Conservation (phyloP, 2,329 filamentous ascomycete species). For the Phaeosphaeria sp. region DNA sequence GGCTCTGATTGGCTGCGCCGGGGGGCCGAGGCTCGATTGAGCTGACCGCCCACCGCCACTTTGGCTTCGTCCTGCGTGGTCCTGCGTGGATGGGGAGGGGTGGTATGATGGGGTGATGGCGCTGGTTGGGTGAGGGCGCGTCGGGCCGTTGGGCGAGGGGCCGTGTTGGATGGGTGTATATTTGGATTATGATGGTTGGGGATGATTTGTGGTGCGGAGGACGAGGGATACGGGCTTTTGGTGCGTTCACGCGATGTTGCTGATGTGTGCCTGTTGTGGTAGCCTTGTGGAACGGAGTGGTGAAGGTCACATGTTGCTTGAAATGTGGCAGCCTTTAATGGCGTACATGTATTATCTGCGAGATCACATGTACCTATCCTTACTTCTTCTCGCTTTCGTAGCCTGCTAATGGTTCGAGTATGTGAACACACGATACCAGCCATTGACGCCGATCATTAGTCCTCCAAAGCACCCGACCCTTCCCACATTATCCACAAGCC, state of each 20-base stretch:
- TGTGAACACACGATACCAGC: not conserved
- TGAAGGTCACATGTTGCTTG: not conserved
- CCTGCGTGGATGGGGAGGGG: too few species aligned
- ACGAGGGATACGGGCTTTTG: not conserved
- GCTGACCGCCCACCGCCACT: not conserved
- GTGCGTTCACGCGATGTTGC: not conserved
- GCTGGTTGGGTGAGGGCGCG: not conserved
- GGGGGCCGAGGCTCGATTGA: not conserved
- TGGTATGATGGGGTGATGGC: not conserved
- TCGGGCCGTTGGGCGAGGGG: not conserved
- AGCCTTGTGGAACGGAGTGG: not conserved
- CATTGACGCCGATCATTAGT: not conserved
- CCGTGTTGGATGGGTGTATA: not conserved
- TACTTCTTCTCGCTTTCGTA: not conserved
- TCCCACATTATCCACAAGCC: not conserved
- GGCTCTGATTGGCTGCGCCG: not conserved
- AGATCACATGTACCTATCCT: not conserved
- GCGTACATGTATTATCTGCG: not conserved
- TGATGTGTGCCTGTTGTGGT: not conserved
- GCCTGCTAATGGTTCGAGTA: not conserved
- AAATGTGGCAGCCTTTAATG: too few species aligned
- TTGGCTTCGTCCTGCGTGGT: not conserved
- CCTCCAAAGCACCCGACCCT: not conserved
- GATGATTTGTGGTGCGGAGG: not conserved
- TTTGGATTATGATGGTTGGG: too few species aligned